Base-by-base conservation (phyloP, 2,329 filamentous ascomycete species). In the Paraphoma sp. region DNA sequence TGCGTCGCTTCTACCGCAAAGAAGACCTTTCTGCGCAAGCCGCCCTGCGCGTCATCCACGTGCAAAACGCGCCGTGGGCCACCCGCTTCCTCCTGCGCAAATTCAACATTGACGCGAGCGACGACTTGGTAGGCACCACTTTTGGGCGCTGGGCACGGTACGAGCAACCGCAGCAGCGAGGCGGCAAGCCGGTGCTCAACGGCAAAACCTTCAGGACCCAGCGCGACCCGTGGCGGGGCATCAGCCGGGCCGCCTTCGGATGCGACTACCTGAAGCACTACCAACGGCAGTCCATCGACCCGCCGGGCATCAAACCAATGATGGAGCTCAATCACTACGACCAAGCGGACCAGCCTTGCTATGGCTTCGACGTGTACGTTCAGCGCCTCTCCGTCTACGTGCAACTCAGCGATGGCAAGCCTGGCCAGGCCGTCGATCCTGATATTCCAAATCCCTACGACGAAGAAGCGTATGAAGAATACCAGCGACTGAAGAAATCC, bases 31-130 rank as follows among this genome's bases (percentile, higher is more conserved):
- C 72, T 3, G 62, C 70, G 16, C 70, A 75, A 53, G 72, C 76
- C 33, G 73, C 75, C 11, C 64, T 78, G 29, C 61, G 77, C 6
- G 72, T 79, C n/a, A 76, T 77, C 2, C 83, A 85, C 57, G 80
- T 84, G 4, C 83, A 85, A 65, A 84, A 85, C 57, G 82, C 82
- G 6, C 70, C 71, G 7, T 84, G 82, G 81, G 83, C 83, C 0
- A 79, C 77, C 33, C 71, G 71, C 2, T 84, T 79, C 57, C 68
- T 85, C 2, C 69, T 84, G 33, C 72, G 77, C 29, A 85, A 84
- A 60, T 85, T 82, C 72, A 82, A 83, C 51, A 84, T 85, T 56
- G 76, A 81, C 53, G 76, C 81, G 45, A 76, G 76, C 42, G 73
- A 77, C 51, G 80, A 83, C 50, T 65, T 82, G 4, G 75, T 82